Percentiles rank a stretch among this genome's conserved stretches.
Evolutionary conservation across 305 asterid genomes (phyloP).

Genomic region (Ajuga reptans): DNA sequence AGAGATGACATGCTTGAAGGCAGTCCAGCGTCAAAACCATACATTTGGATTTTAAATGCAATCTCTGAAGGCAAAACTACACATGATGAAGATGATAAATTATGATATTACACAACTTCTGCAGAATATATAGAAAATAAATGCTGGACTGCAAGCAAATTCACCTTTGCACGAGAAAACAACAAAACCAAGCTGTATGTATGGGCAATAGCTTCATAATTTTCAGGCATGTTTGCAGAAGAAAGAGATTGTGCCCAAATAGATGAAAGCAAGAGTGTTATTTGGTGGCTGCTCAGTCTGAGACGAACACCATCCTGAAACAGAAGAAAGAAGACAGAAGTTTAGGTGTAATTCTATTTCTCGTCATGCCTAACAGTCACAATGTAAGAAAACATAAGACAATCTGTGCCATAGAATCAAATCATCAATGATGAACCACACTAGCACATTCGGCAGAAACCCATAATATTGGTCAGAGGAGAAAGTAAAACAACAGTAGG

Average conservation of each 20-base stretch:
- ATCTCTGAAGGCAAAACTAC: background rate
- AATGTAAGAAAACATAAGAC: background rate
- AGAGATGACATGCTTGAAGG: no score
- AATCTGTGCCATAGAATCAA: background rate
- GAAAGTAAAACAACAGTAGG: constrained; percentile 9
- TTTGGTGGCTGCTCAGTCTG: constrained; percentile 93
- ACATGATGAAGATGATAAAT: background rate
- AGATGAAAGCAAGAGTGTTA: constrained; percentile 72
- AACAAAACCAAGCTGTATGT: constrained; percentile 83
- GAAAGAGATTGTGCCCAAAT: constrained; percentile 80
- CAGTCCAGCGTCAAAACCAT: background rate
- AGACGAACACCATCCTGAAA: constrained; percentile 66
- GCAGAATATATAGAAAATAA: background rate
- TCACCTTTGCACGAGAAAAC: constrained; percentile 91
- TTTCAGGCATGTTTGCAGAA: constrained; percentile 80
- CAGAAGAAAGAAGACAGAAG: constrained; percentile 5
- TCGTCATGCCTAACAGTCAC: background rate
- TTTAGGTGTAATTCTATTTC: background rate
- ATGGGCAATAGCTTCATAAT: constrained; percentile 95
- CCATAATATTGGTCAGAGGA: background rate
- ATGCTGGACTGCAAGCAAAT: background rate
- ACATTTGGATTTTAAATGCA: background rate
- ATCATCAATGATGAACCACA: background rate
- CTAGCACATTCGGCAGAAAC: background rate
- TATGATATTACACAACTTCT: background rate